These are phyloP conservation scores for Diplodia intermedia DNA, from an alignment of 2,329 filamentous ascomycete genomes.

Conservation along the genomic window DNA sequence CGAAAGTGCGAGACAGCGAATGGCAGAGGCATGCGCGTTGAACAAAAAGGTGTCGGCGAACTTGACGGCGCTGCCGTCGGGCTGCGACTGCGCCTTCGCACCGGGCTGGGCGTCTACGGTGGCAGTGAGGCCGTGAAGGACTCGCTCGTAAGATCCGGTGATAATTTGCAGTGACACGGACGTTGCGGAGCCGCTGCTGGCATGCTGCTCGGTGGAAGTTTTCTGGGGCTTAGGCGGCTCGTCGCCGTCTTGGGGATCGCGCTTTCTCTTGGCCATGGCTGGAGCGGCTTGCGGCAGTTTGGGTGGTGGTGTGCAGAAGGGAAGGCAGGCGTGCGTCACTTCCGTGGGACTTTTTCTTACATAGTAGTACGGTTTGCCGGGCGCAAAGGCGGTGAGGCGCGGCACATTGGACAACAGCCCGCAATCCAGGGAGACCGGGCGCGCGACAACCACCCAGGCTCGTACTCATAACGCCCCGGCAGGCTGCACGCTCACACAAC, in stretches of 20 bases:
- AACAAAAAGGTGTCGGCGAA: conserved; percentile 96
- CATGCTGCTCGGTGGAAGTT: conserved; percentile 34
- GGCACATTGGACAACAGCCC: conserved; percentile 20
- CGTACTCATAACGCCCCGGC: conserved; percentile 31
- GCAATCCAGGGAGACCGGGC: conserved; percentile 30
- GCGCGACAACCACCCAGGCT: conserved; percentile 31
- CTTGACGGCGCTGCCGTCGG: conserved; percentile 53
- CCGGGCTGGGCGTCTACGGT: conserved; percentile 58
- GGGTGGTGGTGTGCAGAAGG: conserved; percentile 3
- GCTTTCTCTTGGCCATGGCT: conserved; percentile 48
- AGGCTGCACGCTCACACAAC: conserved; percentile 36
- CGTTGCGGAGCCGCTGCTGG: conserved; percentile 30
- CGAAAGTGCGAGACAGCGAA: conserved; percentile 87
- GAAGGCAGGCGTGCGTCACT: conserved; percentile 19
- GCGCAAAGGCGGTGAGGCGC: conserved; percentile 7
- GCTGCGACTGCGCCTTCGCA: conserved; percentile 18
- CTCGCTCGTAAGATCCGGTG: conserved; percentile 90
- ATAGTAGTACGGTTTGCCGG: conserved; percentile 13
- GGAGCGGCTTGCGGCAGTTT: not conserved
- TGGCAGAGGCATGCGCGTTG: conserved; percentile 87
- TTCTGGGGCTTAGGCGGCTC: conserved; percentile 39
- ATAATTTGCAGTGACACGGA: conserved; percentile 76
- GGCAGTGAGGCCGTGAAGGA: conserved; percentile 89
- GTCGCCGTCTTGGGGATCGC: conserved; percentile 38
- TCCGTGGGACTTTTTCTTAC: too few relatives aligned